Base-by-base conservation (phyloP, 1,284 basidiomycete genomes). In the Malassezia globosa region DNA sequence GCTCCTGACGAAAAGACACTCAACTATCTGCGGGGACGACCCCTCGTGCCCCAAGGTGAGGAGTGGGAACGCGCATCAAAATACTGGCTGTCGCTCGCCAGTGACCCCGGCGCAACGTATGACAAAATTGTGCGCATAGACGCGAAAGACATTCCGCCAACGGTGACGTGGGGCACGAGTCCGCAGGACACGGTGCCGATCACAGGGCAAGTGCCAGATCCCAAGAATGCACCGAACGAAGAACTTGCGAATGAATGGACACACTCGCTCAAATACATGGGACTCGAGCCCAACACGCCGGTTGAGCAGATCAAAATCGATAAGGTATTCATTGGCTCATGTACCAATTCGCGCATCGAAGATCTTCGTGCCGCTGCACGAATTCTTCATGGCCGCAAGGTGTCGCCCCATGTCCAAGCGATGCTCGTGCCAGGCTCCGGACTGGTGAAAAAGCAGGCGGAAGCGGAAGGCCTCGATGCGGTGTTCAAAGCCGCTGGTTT, bases 391-490 rank as follows among this genome's bases (percentile, higher is more conserved):
- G 67, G 67, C 35, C 58, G 63, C 43, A 64, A 66, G 40, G 53
- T 69, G 5, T 58, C 67, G 38, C 41, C 55, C 10, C 55, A 57
- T 11, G 52, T 70, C 26, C 64, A 68, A 52, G 60, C 58, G 46
- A 70, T 70, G 65, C 59, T 70, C 36, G 67, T 70, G 6, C 67
- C 67, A 41, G 67, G 67, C 45, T 66, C 64, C 23, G 67, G 67
- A 27, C 58, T 68, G 11, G 62, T 70, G 45, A 70, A 70, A 54
- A 68, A 65, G 52, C 67, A 70, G 53, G 67, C 67, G 18, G 67
- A 70, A 43, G 66, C 65, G n/a, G 67, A 70, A 45, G 67, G 67
- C 26, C 56, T 70, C 14, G 67, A 70, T 54, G 66, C 66, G 51
- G 61, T 70, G 37, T 70, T 70, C 64, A 64, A 58, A 25, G 57